Evolutionary conservation across 805 yeast genomes (phyloP).

Genomic region (Kazachstania kunashirensis): DNA sequence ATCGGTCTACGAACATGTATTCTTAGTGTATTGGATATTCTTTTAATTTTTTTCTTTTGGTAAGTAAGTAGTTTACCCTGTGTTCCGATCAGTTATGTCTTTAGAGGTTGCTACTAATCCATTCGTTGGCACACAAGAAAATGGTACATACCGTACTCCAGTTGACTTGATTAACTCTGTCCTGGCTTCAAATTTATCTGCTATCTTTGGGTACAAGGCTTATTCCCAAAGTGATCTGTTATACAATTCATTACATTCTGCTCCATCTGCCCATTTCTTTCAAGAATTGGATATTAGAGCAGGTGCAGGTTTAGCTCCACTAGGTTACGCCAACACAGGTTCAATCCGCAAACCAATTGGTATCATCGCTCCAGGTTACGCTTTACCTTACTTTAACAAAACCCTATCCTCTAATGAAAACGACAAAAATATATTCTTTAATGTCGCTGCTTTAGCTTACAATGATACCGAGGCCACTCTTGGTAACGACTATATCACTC

Average conservation of each 20-base stretch:
- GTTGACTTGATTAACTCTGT: slow-evolving; percentile 43
- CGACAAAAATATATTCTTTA: slow-evolving; percentile 48
- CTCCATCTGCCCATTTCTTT: slow-evolving; percentile 8
- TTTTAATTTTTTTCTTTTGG: too few species aligned
- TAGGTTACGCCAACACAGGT: slow-evolving; percentile 48
- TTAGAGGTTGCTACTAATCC: slow-evolving; percentile 35
- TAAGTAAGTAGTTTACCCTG: too few species aligned
- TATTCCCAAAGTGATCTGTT: slow-evolving; percentile 51
- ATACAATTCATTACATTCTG: slow-evolving; percentile 40
- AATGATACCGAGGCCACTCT: slow-evolving; percentile 43
- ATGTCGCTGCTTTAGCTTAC: slow-evolving; percentile 70
- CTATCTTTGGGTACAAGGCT: slow-evolving; percentile 62
- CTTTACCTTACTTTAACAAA: slow-evolving; percentile 60
- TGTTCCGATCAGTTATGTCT: slow-evolving; percentile 1
- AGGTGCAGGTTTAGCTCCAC: slow-evolving; percentile 73
- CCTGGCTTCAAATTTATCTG: slow-evolving; percentile 40
- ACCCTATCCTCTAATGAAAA: slow-evolving; percentile 34
- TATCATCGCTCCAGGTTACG: slow-evolving; percentile 52
- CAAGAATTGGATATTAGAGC: slow-evolving; percentile 57
- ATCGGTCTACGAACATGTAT: too few species aligned
- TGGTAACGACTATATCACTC: slow-evolving; percentile 53
- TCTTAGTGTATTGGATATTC: too few species aligned
- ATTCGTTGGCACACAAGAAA: slow-evolving; percentile 32
- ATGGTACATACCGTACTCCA: slow-evolving; percentile 41
- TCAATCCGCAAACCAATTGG: slow-evolving; percentile 25